Base-by-base conservation (phyloP, 164 flowering plant genomes). In the Liquidambar formosana region DNA sequence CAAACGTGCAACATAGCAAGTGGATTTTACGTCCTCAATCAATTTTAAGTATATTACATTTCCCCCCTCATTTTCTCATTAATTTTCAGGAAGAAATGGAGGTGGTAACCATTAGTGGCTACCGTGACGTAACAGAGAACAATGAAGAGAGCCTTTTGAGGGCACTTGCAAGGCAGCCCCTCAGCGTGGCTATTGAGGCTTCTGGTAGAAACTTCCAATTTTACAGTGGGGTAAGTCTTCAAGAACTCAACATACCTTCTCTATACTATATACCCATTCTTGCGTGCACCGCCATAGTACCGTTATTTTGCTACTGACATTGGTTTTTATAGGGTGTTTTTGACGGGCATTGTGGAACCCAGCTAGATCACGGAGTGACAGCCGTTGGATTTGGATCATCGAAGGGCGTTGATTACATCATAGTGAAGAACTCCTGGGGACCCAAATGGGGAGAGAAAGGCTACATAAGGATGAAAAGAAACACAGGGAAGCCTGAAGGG, bases 131-230 rank as follows among this genome's bases (percentile, higher is more conserved):
- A 15, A 83, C 87, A 10, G 71, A 53, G 41, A 81, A 84, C 18
- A 74, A 81, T 43, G 87, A 84, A 64, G 54, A 65, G 26, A 85
- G 92, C 71, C 83, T 95, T 10, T 53, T 91, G 73, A 95, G 91
- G 75, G 97, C 99, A 28, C 82, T 93, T 5, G 88, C 97, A 28
- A 79, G 88, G 73, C 99, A 95, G 68, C 99, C 99, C 58, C 49
- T 94, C 26, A 92, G 97, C 52, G 89, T 94, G n/a, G 99, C 93
- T 43, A 91, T 94, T 57, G 97, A 92, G 28, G 99, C 97, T 13
- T 89, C 97, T 10, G 93, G 87, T 43, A 80, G 90, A 76, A 94
- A 91, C 66, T 94, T 94, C 89, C 99, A 94, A 66, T 92, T 94
- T 58, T 94, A 94, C 74, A 83, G 82, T 25, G 96, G 91, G 86